Percentiles rank a stretch among this genome's conserved stretches.
Evolutionary conservation across 371 early-diverging fungal genomes (phyloP).

Genomic region (Mucor lusitanicus): DNA sequence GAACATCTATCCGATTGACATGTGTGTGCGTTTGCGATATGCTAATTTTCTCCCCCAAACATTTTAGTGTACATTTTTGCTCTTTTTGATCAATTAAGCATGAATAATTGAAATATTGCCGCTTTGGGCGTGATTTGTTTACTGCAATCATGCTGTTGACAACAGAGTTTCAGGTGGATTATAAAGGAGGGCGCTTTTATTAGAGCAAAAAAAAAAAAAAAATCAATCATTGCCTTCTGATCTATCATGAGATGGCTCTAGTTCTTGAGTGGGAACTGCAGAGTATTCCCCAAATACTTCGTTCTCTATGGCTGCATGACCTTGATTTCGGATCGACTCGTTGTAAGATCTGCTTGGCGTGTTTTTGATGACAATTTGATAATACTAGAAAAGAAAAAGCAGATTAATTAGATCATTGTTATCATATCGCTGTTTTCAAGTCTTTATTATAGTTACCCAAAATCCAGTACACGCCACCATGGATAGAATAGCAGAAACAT

Average conservation of each 20-base stretch:
- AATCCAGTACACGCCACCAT: conserved; percentile 31
- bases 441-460: conserved; percentile 40
- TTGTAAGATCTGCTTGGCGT: conserved; percentile 46
- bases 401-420: neutral
- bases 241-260: conserved; percentile 2
- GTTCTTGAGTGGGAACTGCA: conserved; percentile 10
- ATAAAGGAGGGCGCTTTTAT: neutral
- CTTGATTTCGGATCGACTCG: conserved; percentile 34
- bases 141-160: neutral
- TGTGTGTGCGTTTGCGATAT: neutral
- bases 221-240: neutral
- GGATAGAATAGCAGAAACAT: conserved; percentile 33
- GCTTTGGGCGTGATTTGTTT: no score
- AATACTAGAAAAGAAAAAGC: conserved; percentile 35
- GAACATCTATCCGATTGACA: neutral
- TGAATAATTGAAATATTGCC: no score
- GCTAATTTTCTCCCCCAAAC: neutral
- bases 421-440: neutral
- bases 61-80: no score
- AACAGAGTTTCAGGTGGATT: neutral
- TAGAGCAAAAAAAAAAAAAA: neutral
- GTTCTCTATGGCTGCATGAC: conserved; percentile 35
- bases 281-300: conserved; percentile 34
- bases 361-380: conserved; percentile 38
- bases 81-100: no score